phyloP scores from a whole-genome alignment of 1,284 basidiomycete genomes.

The Ustilago curta region DNA sequence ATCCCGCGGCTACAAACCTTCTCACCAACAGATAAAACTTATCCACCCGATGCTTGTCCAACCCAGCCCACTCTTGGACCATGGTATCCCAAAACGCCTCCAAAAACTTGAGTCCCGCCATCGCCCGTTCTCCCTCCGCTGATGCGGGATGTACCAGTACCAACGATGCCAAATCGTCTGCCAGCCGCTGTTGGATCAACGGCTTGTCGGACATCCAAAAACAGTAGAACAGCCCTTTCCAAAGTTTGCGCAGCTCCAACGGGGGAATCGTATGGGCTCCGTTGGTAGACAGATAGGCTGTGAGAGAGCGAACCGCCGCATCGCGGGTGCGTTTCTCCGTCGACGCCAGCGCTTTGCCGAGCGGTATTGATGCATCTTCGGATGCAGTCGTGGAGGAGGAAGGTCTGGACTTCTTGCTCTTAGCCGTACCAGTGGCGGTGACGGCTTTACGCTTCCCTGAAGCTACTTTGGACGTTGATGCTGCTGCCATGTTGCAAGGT shows the following conservation, averaged over 20 bases:
- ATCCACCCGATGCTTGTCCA: conserved; percentile 83
- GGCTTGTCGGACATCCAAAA: conserved; percentile 99
- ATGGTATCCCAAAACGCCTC: conserved; percentile 90
- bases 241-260: conserved; percentile 87
- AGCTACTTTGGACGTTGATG: conserved; percentile 10
- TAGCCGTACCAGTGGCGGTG: background rate
- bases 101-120: conserved; percentile 80
- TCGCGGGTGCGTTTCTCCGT: conserved; percentile 78
- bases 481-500: background rate
- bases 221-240: conserved; percentile 97
- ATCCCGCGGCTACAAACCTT: conserved; percentile 85
- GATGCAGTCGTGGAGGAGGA: background rate
- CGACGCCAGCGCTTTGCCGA: conserved; percentile 60
- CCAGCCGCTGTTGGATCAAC: conserved; percentile 90
- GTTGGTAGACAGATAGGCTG: conserved; percentile 73
- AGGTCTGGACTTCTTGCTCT: conserved; percentile 22
- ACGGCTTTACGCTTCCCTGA: conserved; percentile 23
- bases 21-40: conserved; percentile 96
- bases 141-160: conserved; percentile 46
- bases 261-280: conserved; percentile 72
- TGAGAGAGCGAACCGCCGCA: conserved; percentile 83
- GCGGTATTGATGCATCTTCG: conserved; percentile 43
- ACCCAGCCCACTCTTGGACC: conserved; percentile 89
- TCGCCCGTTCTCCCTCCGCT: conserved; percentile 40
- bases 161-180: conserved; percentile 84